Percentiles rank a stretch among this genome's conserved stretches.
These are phyloP conservation scores for Backusella tarrabulga DNA, from an alignment of 192 early-diverging fungal species.

Conservation along the genomic window DNA sequence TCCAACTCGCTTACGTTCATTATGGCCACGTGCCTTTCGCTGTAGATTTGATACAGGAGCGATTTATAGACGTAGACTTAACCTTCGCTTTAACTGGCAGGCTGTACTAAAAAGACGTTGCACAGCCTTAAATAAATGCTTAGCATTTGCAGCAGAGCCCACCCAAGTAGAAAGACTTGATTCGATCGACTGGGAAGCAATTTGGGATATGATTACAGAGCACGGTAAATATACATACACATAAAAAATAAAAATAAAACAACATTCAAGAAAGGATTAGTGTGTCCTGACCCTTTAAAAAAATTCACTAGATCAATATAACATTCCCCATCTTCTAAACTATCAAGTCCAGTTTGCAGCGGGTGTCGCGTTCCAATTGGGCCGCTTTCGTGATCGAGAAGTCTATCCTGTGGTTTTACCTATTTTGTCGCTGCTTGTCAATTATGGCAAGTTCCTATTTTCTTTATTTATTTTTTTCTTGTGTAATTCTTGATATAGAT, in stretches of 20 bases:
- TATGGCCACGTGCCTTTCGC: slow-evolving; percentile 32
- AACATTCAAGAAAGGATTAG: neutral
- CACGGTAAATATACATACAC: slow-evolving; percentile 28
- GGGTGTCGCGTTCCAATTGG: slow-evolving; percentile 28
- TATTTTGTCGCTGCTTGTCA: slow-evolving; percentile 33
- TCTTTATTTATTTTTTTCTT: slow-evolving; percentile 1
- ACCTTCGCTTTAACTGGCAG: slow-evolving; percentile 25
- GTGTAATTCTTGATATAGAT: neutral
- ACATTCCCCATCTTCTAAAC: slow-evolving; percentile 30
- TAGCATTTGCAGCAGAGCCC: slow-evolving; percentile 8
- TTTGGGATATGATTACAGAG: slow-evolving; percentile 44
- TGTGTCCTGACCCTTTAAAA: neutral
- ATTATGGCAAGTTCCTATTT: slow-evolving; percentile 30
- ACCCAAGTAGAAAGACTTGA: slow-evolving; percentile 9
- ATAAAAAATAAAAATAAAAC: neutral
- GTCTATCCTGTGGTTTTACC: slow-evolving; percentile 31
- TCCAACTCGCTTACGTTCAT: slow-evolving; percentile 6
- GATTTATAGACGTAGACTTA: slow-evolving; percentile 29
- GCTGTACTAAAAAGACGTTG: slow-evolving; percentile 23
- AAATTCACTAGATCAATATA: slow-evolving; percentile 27
- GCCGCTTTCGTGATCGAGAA: slow-evolving; percentile 16
- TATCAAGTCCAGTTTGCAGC: slow-evolving; percentile 33
- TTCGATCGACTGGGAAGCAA: slow-evolving; percentile 28
- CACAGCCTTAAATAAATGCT: slow-evolving; percentile 19
- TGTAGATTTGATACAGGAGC: slow-evolving; percentile 38